These are phyloP conservation scores for Gossypium davidsonii DNA, from an alignment of 441 rosid species.

Conservation along the genomic window DNA sequence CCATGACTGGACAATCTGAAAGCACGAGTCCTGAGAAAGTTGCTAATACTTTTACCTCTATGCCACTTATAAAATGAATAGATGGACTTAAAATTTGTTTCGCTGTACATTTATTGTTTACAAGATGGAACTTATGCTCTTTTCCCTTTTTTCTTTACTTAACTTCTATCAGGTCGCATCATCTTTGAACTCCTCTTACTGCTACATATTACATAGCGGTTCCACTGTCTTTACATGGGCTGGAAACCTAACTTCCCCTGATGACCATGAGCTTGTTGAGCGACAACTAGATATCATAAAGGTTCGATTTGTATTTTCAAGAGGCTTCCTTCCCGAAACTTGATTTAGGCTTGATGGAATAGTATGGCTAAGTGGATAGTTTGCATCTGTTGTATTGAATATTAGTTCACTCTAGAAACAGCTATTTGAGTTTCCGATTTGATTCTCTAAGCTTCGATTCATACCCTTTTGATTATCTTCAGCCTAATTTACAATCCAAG, in stretches of 20 bases:
- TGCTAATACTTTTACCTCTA: neutral
- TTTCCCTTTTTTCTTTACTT: constrained; percentile 12
- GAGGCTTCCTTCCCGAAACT: constrained; percentile 3
- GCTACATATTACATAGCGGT: constrained; percentile 77
- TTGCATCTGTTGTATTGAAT: neutral
- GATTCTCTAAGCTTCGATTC: neutral
- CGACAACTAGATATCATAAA: constrained; percentile 88
- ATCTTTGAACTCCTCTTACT: constrained; percentile 84
- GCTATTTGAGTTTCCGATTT: constrained; percentile 7
- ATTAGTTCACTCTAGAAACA: neutral
- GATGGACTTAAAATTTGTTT: neutral
- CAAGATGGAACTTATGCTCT: constrained; percentile 8
- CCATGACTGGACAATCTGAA: neutral
- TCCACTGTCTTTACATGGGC: constrained; percentile 82
- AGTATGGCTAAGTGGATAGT: neutral
- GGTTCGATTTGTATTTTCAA: constrained; percentile 35
- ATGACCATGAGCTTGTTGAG: constrained; percentile 80
- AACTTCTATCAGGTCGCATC: constrained; percentile 53
- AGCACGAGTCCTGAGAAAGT: neutral
- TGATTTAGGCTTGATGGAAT: neutral
- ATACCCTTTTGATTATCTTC: constrained; percentile 24
- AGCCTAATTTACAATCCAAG: constrained; percentile 81
- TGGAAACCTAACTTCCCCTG: constrained; percentile 77
- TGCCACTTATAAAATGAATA: neutral
- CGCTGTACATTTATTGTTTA: neutral